phyloP scores from a whole-genome alignment of 2,329 filamentous ascomycete genomes.

The Xylaria sp. region DNA sequence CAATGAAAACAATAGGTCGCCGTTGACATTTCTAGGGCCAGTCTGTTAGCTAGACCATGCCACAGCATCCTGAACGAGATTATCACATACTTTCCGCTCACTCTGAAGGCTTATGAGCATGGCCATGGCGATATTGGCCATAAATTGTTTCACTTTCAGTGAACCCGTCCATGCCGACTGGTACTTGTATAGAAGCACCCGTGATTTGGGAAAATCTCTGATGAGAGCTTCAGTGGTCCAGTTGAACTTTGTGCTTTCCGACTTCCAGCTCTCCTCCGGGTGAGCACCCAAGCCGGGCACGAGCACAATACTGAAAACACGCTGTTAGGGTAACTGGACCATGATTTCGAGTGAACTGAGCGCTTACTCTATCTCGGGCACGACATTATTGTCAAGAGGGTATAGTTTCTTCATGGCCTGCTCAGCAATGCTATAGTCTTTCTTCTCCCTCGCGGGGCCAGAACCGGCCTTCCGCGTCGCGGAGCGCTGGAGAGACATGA shows the following conservation, averaged over 20 bases:
- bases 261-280: conserved; percentile 56
- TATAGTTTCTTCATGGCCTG: conserved; percentile 56
- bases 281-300: conserved; percentile 56
- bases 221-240: conserved; percentile 55
- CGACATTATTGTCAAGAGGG: conserved; percentile 47
- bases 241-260: conserved; percentile 53
- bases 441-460: conserved; percentile 46
- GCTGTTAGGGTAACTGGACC: conserved; percentile 27
- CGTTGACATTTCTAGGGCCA: conserved; percentile 45
- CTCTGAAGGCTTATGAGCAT: conserved; percentile 52
- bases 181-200: conserved; percentile 56
- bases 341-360: not conserved
- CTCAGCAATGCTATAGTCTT: conserved; percentile 52
- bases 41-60: conserved; percentile 12
- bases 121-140: conserved; percentile 54
- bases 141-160: conserved; percentile 56
- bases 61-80: not conserved
- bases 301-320: conserved; percentile 52
- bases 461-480: conserved; percentile 44
- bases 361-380: conserved; percentile 54
- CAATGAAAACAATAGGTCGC: conserved; percentile 57
- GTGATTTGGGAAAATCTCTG: conserved; percentile 55
- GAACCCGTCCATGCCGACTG: conserved; percentile 56
- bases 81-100: conserved; percentile 50
- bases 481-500: conserved; percentile 47